Evolutionary conservation across 306 rosid species (phyloP).

Genomic region (Calophaca sinica): DNA sequence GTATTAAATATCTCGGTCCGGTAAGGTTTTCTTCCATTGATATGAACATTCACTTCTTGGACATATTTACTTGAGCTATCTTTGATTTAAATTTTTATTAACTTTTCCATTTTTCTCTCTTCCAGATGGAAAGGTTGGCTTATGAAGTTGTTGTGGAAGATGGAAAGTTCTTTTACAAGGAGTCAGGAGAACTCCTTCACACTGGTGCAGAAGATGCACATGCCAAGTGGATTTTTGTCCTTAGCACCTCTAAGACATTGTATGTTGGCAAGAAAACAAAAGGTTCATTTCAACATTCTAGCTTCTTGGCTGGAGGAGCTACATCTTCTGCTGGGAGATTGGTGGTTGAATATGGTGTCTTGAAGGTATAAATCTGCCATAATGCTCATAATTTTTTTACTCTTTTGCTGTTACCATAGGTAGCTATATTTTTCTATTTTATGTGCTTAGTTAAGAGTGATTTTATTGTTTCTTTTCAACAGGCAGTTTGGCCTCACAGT

Average conservation of each 20-base stretch:
- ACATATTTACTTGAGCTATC: constrained; percentile 37
- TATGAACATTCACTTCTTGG: constrained; percentile 13
- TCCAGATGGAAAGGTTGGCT: constrained; percentile 88
- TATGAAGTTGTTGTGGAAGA: constrained; percentile 85
- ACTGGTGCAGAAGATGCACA: constrained; percentile 54
- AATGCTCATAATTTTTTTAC: not conserved
- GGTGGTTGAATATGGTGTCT: constrained; percentile 78
- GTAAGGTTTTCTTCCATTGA: constrained; percentile 61
- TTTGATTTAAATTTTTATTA: constrained; percentile 2
- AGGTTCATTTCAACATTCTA: constrained; percentile 96
- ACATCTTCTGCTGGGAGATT: constrained; percentile 98
- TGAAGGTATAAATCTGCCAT: constrained; percentile 64
- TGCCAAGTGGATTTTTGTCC: constrained; percentile 96
- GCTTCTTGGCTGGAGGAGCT: constrained; percentile 99
- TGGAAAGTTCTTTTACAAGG: constrained; percentile 79
- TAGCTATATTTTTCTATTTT: not conserved
- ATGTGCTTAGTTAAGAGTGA: constrained; percentile 8
- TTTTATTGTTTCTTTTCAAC: constrained; percentile 53
- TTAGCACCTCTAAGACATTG: constrained; percentile 82
- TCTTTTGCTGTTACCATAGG: constrained; percentile 25
- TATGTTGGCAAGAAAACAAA: constrained; percentile 93
- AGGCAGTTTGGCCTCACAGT: constrained; percentile 99
- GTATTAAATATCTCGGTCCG: constrained; percentile 97
- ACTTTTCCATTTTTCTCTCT: constrained; percentile 35
- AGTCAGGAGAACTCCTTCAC: constrained; percentile 79